Base-by-base conservation (phyloP, 805 yeast species). In the Saccharomycopsis oosterbeekiorum region DNA sequence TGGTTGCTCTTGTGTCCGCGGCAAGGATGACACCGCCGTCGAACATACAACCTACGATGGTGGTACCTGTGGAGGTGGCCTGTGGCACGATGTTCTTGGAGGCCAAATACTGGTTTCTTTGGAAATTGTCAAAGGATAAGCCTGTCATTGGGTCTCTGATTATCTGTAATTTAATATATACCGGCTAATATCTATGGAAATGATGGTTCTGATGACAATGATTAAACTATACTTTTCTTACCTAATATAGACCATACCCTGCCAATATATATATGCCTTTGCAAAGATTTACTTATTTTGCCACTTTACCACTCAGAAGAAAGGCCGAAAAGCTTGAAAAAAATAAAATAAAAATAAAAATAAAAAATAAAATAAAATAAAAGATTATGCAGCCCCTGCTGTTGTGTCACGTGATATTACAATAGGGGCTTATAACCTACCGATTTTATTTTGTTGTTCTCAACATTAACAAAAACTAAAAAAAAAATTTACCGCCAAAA, bases 41-140 rank as follows among this genome's bases (percentile, higher is more conserved):
- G 74, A 88, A 93, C 70, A 87, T 88, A 72, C 96, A 89, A 58
- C 99, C 99, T 26, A 94, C 99, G 77, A 94, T 94, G 0, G 99
- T 94, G n/a, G 99, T 94, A 78, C 99, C 99, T 1, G 99, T 94
- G 24, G 97, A 90, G 0, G 99, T 94, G 42, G 97, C 96, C 65
- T 80, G 86, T 59, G 98, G 97, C 41, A 83, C 77, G 2, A 85
- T 83, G 12, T 97, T 97, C 66, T 84, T 80, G 24, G 86, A 77
- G 17, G 87, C 79, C 60, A 94, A 79, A 67, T 76, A 84, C 63
- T 81, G 82, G 74, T 94, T 94, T 79, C 99, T 87, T 73, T 90
- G 96, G 73, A 81, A 89, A 75, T 94, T 92, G 69, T 93, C 98
- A 73, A 94, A 93, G 68, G 90, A 85, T 62, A 93, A 82, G 41